Base-by-base conservation (phyloP, 176 grass and related monocot genomes). In the Pontederia paniculata region DNA sequence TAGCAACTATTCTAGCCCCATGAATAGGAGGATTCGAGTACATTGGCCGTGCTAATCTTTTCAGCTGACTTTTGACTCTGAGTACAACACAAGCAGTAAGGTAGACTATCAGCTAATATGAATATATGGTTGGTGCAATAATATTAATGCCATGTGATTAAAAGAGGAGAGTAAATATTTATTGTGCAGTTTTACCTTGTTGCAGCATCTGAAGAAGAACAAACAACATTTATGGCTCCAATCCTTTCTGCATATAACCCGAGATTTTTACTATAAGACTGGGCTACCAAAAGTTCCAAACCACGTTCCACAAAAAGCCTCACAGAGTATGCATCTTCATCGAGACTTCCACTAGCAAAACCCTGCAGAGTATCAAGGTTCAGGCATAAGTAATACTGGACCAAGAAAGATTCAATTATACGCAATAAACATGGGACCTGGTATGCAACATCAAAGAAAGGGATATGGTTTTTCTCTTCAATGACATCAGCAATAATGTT, bases 371-470 rank as follows among this genome's bases (percentile, higher is more conserved):
- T 65, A 5, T 63, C 58, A 74, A 10, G 16, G 21, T 52, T 79
- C 45, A 88, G 69, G 44, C 49, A 50, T 17, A 61, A 41, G 64
- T 7, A 45, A 21, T 41, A 45, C 54, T 10, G 9, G 7, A 37
- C 10, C 73, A 77, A 58, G 9, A 23, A 23, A 23, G 25, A 19
- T n/a, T 37, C 25, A 20, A 48, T 15, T 44, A 20, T 18, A 21
- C 17, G 5, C 19, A 62, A 43, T 53, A 54, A 18, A 9, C 17
- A 14, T 9, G 50, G 64, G 19, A 90, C 93, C 83, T 97, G 93
- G 61, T 97, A 97, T 63, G 93, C 93, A 77, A 97, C 93, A 84
- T 97, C 93, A 79, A 97, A 90, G 76, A 97, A 97, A 58, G 93
- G 86, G 42, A 76, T 88, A 50, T 90, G 83, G 9, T 80, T 86